A percentile compares a stretch with the other conserved stretches of the same genome.
These are phyloP conservation scores for Phellopilus nigrolimitatus DNA, from an alignment of 1,284 basidiomycete species.

Conservation along the genomic window DNA sequence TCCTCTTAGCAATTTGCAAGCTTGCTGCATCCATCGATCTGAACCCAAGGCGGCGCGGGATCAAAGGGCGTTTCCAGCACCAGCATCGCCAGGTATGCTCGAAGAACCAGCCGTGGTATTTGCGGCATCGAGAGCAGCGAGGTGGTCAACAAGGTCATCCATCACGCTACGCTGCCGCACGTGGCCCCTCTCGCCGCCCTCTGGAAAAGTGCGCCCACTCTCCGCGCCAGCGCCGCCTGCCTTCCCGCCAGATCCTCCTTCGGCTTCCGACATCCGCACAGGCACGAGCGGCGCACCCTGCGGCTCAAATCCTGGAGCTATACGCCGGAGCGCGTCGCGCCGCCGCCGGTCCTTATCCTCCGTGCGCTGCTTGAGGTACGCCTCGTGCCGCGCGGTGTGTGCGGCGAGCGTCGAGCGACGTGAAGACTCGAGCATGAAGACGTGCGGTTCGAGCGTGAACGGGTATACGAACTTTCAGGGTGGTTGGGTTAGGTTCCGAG, in stretches of 20 bases:
- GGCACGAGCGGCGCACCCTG: slow-evolving; percentile 53
- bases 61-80: neutral
- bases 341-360: slow-evolving; percentile 75
- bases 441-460: slow-evolving; percentile 84
- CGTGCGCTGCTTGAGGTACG: slow-evolving; percentile 63
- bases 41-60: too few species aligned
- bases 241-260: slow-evolving; percentile 15
- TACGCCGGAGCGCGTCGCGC: slow-evolving; percentile 66
- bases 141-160: slow-evolving; percentile 75
- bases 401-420: slow-evolving; percentile 62
- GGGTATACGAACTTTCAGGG: slow-evolving; percentile 82
- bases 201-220: slow-evolving; percentile 23
- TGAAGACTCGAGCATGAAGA: slow-evolving; percentile 67
- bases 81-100: neutral
- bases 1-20: too few species aligned
- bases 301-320: slow-evolving; percentile 75
- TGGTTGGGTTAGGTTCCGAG: neutral
- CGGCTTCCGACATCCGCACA: slow-evolving; percentile 29
- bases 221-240: slow-evolving; percentile 3
- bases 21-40: too few species aligned
- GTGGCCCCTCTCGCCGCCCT: too few species aligned
- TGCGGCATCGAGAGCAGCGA: slow-evolving; percentile 58
- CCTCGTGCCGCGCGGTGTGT: slow-evolving; percentile 60
- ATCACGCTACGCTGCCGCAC: slow-evolving; percentile 53
- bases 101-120: neutral